Evolutionary conservation across 2,329 filamentous ascomycete genomes (phyloP).

Genomic region (Neoascochyta sp.): DNA sequence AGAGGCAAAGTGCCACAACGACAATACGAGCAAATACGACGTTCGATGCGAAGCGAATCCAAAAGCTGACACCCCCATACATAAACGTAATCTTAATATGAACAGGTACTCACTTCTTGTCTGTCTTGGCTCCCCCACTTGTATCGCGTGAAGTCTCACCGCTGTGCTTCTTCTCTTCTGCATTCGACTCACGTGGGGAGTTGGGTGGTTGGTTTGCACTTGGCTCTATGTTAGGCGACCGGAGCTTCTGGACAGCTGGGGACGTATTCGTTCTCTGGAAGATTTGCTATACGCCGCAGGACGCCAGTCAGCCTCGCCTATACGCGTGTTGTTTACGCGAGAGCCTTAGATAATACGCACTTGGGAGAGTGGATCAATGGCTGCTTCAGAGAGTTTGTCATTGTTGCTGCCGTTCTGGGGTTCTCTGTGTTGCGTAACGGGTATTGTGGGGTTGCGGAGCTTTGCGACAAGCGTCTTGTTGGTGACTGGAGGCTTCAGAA

Average conservation of each 20-base stretch:
- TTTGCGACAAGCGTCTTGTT: slow-evolving; percentile 29
- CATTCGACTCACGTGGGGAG: slow-evolving; percentile 50
- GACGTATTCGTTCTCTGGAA: slow-evolving; percentile 65
- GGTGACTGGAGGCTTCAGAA: slow-evolving; percentile 15
- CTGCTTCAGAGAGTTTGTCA: slow-evolving; percentile 33
- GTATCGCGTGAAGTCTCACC: slow-evolving; percentile 24
- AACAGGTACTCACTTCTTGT: slow-evolving; percentile 36
- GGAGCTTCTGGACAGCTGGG: slow-evolving; percentile 55
- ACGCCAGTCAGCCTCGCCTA: slow-evolving; percentile 12
- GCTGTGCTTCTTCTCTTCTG: slow-evolving; percentile 33
- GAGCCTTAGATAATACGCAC: slow-evolving; percentile 47
- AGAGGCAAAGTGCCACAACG: slow-evolving; percentile 1
- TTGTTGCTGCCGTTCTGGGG: slow-evolving; percentile 16
- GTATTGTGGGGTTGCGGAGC: slow-evolving; percentile 22
- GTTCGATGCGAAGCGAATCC: slow-evolving; percentile 1
- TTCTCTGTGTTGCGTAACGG: slow-evolving; percentile 16
- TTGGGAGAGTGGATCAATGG: slow-evolving; percentile 65
- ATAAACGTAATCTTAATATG: background rate
- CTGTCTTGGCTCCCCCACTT: slow-evolving; percentile 20
- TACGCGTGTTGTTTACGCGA: slow-evolving; percentile 1
- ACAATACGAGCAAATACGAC: slow-evolving; percentile 4
- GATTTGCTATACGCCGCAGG: slow-evolving; percentile 46
- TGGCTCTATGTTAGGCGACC: slow-evolving; percentile 45
- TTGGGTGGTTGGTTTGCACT: slow-evolving; percentile 24
- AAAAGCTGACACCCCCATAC: slow-evolving; percentile 1